A percentile compares a stretch with the other conserved stretches of the same genome.
phyloP scores from a whole-genome alignment of 768 basidiomycete genomes.

The Pleurotus cornucopiae region DNA sequence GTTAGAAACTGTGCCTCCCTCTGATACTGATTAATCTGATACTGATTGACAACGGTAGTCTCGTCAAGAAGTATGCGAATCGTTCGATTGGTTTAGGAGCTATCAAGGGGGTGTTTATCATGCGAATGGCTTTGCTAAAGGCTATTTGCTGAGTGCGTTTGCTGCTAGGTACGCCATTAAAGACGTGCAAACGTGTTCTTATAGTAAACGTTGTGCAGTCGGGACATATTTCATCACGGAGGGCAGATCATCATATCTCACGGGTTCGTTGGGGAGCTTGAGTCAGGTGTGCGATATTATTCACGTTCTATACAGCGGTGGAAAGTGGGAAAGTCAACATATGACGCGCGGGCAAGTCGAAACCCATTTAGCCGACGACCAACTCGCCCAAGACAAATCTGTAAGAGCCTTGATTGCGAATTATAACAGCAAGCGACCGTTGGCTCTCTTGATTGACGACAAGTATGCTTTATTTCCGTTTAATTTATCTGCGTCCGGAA shows the following conservation, averaged over 20 bases:
- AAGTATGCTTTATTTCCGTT: slow-evolving; percentile 73
- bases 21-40: not conserved
- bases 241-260: slow-evolving; percentile 80
- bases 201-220: slow-evolving; percentile 33
- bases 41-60: slow-evolving; percentile 57
- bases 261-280: slow-evolving; percentile 46
- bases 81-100: slow-evolving; percentile 67
- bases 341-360: slow-evolving; percentile 33
- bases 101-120: slow-evolving; percentile 83
- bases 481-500: slow-evolving; percentile 46
- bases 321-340: slow-evolving; percentile 58
- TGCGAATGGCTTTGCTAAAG: slow-evolving; percentile 53
- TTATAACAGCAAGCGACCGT: slow-evolving; percentile 46
- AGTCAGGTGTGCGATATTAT: slow-evolving; percentile 3
- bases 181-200: too few relatives aligned
- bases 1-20: not conserved
- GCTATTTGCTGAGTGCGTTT: slow-evolving; percentile 74
- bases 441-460: slow-evolving; percentile 72
- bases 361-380: slow-evolving; percentile 53
- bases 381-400: slow-evolving; percentile 64
- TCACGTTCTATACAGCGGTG: slow-evolving; percentile 43
- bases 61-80: slow-evolving; percentile 82
- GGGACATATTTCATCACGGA: slow-evolving; percentile 59
- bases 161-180: slow-evolving; percentile 48
- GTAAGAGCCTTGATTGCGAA: slow-evolving; percentile 65